phyloP scores from a whole-genome alignment of 73 alveolate species.

The Paraurostyla sp. region DNA sequence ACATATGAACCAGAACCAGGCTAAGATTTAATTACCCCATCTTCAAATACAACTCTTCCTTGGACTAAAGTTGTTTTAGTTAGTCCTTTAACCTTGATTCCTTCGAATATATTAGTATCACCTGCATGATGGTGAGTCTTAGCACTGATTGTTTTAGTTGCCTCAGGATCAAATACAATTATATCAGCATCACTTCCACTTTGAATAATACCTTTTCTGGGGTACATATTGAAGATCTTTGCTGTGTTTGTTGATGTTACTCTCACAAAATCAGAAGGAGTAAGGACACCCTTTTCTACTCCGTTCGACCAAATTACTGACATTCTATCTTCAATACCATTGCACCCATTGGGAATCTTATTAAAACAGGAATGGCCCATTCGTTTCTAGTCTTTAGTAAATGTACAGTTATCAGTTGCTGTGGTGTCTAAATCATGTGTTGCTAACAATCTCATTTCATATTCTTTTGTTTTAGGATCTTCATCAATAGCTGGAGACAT shows the following conservation, averaged over 20 bases:
- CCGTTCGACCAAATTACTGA: slow-evolving; percentile 84
- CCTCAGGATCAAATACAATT: slow-evolving; percentile 81
- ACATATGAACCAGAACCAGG: slow-evolving; percentile 68
- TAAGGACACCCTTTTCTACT: slow-evolving; percentile 80
- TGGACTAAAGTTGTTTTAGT: slow-evolving; percentile 67
- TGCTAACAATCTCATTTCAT: slow-evolving; percentile 63
- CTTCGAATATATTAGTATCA: slow-evolving; percentile 86
- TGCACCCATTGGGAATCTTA: slow-evolving; percentile 85
- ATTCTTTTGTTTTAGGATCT: slow-evolving; percentile 51
- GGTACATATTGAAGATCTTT: slow-evolving; percentile 85
- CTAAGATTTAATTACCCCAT: slow-evolving; percentile 33
- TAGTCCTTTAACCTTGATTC: slow-evolving; percentile 57
- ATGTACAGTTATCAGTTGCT: slow-evolving; percentile 89
- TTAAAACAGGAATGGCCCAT: slow-evolving; percentile 74
- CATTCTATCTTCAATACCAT: slow-evolving; percentile 90
- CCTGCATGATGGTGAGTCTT: slow-evolving; percentile 87
- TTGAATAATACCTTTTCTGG: slow-evolving; percentile 85
- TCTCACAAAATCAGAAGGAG: slow-evolving; percentile 84
- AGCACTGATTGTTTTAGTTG: slow-evolving; percentile 73
- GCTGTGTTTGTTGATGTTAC: slow-evolving; percentile 90
- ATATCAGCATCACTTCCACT: slow-evolving; percentile 90
- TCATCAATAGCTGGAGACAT: slow-evolving; percentile 77
- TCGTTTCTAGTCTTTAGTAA: slow-evolving; percentile 81
- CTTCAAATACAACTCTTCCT: slow-evolving; percentile 69
- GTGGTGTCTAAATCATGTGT: slow-evolving; percentile 76